Conservation (phyloP, 2,329 filamentous ascomycete genomes). For the Diplodia sapinea region DNA sequence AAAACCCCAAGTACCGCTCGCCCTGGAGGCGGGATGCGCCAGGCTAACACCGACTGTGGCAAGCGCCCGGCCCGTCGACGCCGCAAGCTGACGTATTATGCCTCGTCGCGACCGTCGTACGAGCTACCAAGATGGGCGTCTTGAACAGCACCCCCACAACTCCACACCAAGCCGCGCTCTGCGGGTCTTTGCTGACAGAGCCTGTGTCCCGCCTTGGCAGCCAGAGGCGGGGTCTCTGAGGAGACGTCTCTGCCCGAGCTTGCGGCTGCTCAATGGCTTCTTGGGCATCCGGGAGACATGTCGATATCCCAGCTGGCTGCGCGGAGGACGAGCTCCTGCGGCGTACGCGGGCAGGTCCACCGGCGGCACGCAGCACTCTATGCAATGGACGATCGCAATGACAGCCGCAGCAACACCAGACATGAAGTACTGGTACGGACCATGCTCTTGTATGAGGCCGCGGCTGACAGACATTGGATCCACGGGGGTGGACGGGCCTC, state of each 20-base stretch:
- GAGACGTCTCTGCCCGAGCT: neutral
- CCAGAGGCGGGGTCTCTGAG: neutral
- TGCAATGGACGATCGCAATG: neutral
- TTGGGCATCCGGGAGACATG: neutral
- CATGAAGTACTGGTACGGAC: slow-evolving; percentile 1
- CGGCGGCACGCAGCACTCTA: neutral
- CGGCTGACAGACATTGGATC: slow-evolving; percentile 20
- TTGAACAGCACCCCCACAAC: slow-evolving; percentile 15
- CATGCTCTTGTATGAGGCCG: neutral
- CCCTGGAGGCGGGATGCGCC: neutral
- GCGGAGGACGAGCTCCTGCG: neutral
- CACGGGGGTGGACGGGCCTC: neutral
- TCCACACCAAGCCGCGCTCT: neutral
- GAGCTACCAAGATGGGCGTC: slow-evolving; percentile 6
- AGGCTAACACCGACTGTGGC: slow-evolving; percentile 9
- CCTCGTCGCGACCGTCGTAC: slow-evolving; percentile 2
- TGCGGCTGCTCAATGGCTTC: neutral
- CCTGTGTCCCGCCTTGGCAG: neutral
- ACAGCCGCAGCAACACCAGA: neutral
- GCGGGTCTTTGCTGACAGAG: neutral
- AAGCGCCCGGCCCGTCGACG: slow-evolving; percentile 4
- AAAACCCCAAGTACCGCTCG: neutral
- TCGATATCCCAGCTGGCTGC: neutral
- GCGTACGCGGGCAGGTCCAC: neutral
- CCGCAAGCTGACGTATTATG: slow-evolving; percentile 22